A percentile compares a stretch with the other conserved stretches of the same genome.
phyloP scores from a whole-genome alignment of 768 basidiomycete genomes.

The Rhodotorula diobovata region DNA sequence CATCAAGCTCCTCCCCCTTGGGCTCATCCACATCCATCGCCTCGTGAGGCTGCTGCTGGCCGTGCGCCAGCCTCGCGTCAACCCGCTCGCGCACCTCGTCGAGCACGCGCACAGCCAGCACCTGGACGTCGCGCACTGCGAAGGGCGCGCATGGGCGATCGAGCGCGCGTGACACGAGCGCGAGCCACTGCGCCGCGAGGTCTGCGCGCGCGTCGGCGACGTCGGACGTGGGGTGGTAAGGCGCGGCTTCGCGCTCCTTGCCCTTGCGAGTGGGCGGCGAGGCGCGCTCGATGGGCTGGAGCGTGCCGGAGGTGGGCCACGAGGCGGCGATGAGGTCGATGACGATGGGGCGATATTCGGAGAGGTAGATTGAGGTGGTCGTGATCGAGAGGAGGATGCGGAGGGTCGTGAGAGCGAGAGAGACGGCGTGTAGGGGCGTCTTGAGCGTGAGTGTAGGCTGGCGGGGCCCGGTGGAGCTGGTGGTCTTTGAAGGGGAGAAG shows the following conservation, averaged over 20 bases:
- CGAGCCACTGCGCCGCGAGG: conserved; percentile 4
- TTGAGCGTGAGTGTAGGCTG: conserved; percentile 9
- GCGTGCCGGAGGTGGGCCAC: conserved; percentile 15
- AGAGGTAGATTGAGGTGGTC: conserved; percentile 4
- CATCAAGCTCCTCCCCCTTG: background rate
- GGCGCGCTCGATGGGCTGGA: background rate
- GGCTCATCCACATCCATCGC: background rate
- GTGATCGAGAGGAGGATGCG: conserved; percentile 17
- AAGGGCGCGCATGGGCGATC: background rate
- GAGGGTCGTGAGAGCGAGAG: conserved; percentile 12
- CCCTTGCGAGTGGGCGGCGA: conserved; percentile 2
- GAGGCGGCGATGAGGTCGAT: conserved; percentile 12
- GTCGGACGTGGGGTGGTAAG: background rate
- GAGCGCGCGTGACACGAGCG: background rate
- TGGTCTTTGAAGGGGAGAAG: conserved; percentile 12
- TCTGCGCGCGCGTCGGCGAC: background rate
- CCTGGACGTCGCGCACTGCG: background rate
- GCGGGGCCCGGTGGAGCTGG: background rate
- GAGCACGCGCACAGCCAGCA: background rate
- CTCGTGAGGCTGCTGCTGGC: background rate
- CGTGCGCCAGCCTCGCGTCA: background rate
- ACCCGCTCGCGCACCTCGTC: background rate
- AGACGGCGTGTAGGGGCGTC: conserved; percentile 7
- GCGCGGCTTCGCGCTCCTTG: background rate
- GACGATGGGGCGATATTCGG: conserved; percentile 12